Conservation (phyloP, 2,329 filamentous ascomycete genomes). For the Trichoderma semiorbis region DNA sequence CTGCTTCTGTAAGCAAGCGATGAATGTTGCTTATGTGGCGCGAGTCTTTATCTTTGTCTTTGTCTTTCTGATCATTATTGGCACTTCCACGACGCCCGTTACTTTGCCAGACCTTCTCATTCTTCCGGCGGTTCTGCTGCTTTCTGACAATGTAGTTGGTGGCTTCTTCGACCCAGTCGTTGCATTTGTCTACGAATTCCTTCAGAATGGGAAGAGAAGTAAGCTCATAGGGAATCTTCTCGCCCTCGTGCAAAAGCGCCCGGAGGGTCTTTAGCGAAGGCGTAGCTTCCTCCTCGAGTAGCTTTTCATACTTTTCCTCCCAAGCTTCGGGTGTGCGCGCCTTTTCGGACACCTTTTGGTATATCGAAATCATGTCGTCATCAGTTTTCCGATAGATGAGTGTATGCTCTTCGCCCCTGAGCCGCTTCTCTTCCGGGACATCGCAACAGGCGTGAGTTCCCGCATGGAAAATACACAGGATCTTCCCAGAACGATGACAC, state of each 20-base stretch:
- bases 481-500: constrained; percentile 76
- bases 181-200: constrained; percentile 91
- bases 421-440: constrained; percentile 61
- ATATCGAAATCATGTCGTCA: constrained; percentile 61
- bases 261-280: constrained; percentile 85
- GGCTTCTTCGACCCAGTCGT: constrained; percentile 96
- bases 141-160: constrained; percentile 95
- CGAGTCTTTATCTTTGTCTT: constrained; percentile 62
- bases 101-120: constrained; percentile 80
- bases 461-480: constrained; percentile 78
- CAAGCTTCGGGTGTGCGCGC: constrained; percentile 81
- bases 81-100: constrained; percentile 59
- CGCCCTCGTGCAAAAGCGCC: constrained; percentile 82
- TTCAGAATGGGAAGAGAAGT: constrained; percentile 77
- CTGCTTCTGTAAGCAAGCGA: constrained; percentile 76
- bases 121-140: constrained; percentile 94
- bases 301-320: constrained; percentile 83
- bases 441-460: constrained; percentile 80
- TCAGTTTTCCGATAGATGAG: constrained; percentile 75
- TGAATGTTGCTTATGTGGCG: constrained; percentile 87
- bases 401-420: constrained; percentile 65
- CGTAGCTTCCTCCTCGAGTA: constrained; percentile 77
- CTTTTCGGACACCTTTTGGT: constrained; percentile 80
- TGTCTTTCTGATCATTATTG: constrained; percentile 46
- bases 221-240: constrained; percentile 90